Conservation (phyloP, 371 early-diverging fungal genomes). For the Lichtheimia corymbifera region DNA sequence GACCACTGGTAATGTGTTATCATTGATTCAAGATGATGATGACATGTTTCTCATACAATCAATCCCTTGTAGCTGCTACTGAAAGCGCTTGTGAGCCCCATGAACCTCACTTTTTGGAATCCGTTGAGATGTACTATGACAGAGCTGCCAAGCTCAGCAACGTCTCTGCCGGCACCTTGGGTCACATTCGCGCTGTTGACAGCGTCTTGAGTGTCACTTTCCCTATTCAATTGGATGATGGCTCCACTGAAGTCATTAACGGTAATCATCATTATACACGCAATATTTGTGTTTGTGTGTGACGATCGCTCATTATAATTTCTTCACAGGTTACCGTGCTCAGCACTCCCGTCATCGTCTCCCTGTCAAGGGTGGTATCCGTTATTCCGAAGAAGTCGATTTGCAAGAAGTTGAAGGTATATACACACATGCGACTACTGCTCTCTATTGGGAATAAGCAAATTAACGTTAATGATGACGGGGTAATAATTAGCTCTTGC, state of each 20-base stretch:
- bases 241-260: constrained; percentile 75
- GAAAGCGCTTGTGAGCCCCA: constrained; percentile 67
- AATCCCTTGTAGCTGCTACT: constrained; percentile 43
- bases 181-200: constrained; percentile 81
- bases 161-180: constrained; percentile 67
- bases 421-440: background rate
- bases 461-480: background rate
- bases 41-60: too few species aligned
- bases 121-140: constrained; percentile 82
- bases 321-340: constrained; percentile 72
- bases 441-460: background rate
- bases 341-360: constrained; percentile 89
- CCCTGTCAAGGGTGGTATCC: constrained; percentile 89
- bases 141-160: constrained; percentile 73
- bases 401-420: constrained; percentile 82
- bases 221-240: constrained; percentile 79
- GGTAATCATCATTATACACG: constrained; percentile 21
- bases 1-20: too few species aligned
- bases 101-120: constrained; percentile 79
- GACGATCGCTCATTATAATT: background rate
- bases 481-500: constrained; percentile 51
- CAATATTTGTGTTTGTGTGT: background rate
- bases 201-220: constrained; percentile 81
- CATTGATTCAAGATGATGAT: too few species aligned
- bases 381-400: constrained; percentile 81